Base-by-base conservation (phyloP, 169 alveolate genomes). In the Eimeria acervulina region DNA sequence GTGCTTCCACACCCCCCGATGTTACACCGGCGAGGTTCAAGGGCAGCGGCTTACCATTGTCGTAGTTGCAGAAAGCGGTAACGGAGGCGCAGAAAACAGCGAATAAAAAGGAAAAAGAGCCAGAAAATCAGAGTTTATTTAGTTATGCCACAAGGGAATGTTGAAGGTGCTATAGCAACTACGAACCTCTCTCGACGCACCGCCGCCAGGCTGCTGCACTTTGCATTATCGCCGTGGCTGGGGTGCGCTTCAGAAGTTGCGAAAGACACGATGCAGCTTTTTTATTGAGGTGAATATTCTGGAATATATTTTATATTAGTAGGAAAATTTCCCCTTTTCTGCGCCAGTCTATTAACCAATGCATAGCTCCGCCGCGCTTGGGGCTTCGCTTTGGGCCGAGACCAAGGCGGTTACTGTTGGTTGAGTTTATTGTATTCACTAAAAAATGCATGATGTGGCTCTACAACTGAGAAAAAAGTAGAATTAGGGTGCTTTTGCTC, bases 181-280 rank as follows among this genome's bases (percentile, higher is more conserved):
- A 28, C 33, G 44, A 38, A 7, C 74, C 51, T 4, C 17, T 38
- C 51, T 4, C 17, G 47, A 38, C 84, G 84, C 84, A 72, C 84
- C 84, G 51, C 51, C 28, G 84, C 59, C 15, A n/a, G 81, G 44
- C 31, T 31, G 81, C 81, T 70, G 81, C 68, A 59, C 68, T 59
- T 59, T 21, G 68, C 38, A 21, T 7, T n/a, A 63, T 5, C 74
- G 74, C 74, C 0, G 74, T 12, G 33, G 33, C 26, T 63, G 74
- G 52, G 84, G 84, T 72, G 51, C 51, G 84, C 52, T 33, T 15
- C 36, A 33, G 52, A 36, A 13, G 28, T 36, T 7, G 26, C 74
- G 0, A 1, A n/a, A n/a, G 38, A 63, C 12, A 63, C 33, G 38
- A 63, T n/a, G 12, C 15, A 0, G 33, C 33, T 7, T 63, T 63